A percentile compares a stretch with the other conserved stretches of the same genome.
phyloP scores from a whole-genome alignment of 2,329 filamentous ascomycete genomes.

The Aspergillus quadrilineatus region DNA sequence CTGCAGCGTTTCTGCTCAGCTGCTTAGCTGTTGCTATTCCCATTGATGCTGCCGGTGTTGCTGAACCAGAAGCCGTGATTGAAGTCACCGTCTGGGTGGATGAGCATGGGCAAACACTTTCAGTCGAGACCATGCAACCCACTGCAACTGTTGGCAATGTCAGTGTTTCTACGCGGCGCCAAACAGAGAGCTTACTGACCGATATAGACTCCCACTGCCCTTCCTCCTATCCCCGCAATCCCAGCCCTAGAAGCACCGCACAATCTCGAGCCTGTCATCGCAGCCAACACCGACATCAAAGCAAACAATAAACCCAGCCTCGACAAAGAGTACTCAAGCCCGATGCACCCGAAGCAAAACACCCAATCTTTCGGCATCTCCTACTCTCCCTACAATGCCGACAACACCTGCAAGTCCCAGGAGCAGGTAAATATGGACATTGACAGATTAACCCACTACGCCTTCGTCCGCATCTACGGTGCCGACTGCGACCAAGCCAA shows the following conservation, averaged over 20 bases:
- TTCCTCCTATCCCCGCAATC: constrained; percentile 7
- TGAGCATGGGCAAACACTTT: constrained; percentile 53
- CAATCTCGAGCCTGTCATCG: constrained; percentile 5
- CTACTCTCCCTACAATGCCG: constrained; percentile 58
- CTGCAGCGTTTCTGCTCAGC: constrained; percentile 23
- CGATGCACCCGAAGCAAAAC: not conserved
- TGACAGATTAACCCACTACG: constrained; percentile 55
- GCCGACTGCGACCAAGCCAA: constrained; percentile 73
- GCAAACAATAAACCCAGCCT: constrained; percentile 10
- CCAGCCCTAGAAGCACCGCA: not conserved
- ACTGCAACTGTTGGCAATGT: constrained; percentile 12
- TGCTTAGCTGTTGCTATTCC: constrained; percentile 23
- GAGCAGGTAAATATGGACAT: constrained; percentile 66
- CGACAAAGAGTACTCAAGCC: not conserved
- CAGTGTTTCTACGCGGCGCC: constrained; percentile 9
- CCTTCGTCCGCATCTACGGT: constrained; percentile 73
- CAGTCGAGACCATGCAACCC: constrained; percentile 31
- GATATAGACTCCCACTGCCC: not conserved
- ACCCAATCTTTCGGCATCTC: constrained; percentile 48
- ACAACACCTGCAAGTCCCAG: constrained; percentile 65
- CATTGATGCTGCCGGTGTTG: constrained; percentile 37
- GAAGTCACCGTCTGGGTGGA: constrained; percentile 62
- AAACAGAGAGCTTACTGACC: not conserved
- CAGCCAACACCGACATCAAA: not conserved
- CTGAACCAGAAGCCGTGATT: constrained; percentile 29